Evolutionary conservation across 2,329 filamentous ascomycete genomes (phyloP).

Genomic region (Calonectria hongkongensis): DNA sequence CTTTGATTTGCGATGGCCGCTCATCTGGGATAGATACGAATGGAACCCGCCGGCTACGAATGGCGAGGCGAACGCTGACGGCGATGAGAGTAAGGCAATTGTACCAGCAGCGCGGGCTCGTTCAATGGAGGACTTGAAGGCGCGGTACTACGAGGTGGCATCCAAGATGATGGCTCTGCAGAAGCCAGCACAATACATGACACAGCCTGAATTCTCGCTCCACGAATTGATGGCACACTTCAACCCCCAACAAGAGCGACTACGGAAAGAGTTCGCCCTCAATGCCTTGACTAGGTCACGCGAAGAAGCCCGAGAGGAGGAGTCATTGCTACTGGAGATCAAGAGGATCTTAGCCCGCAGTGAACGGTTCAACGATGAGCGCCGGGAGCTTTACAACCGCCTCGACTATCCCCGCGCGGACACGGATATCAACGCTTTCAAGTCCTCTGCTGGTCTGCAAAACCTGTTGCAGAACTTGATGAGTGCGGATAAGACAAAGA

Average conservation of each 20-base stretch:
- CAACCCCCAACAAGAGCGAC: conserved; percentile 85
- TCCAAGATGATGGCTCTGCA: conserved; percentile 87
- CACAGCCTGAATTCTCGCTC: conserved; percentile 85
- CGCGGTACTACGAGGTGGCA: conserved; percentile 91
- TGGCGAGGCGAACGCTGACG: conserved; percentile 66
- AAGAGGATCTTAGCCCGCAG: conserved; percentile 93
- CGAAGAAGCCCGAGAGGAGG: conserved; percentile 94
- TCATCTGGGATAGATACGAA: conserved; percentile 96
- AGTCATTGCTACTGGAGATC: conserved; percentile 90
- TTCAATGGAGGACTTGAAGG: conserved; percentile 92
- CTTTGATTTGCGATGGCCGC: conserved; percentile 91
- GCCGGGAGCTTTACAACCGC: conserved; percentile 88
- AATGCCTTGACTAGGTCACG: conserved; percentile 85
- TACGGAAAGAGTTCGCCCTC: conserved; percentile 89
- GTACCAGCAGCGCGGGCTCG: conserved; percentile 74
- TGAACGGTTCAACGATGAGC: conserved; percentile 90
- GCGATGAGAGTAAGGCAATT: conserved; percentile 71
- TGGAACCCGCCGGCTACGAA: conserved; percentile 72
- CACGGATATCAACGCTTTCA: conserved; percentile 85
- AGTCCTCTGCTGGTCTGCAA: conserved; percentile 86
- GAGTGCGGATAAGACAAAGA: conserved; percentile 90
- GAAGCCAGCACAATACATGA: conserved; percentile 91
- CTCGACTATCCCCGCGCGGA: conserved; percentile 86
- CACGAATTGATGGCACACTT: conserved; percentile 93
- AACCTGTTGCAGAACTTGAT: conserved; percentile 89